phyloP scores from a whole-genome alignment of 331 rosid species.

The Acacia concinna region DNA sequence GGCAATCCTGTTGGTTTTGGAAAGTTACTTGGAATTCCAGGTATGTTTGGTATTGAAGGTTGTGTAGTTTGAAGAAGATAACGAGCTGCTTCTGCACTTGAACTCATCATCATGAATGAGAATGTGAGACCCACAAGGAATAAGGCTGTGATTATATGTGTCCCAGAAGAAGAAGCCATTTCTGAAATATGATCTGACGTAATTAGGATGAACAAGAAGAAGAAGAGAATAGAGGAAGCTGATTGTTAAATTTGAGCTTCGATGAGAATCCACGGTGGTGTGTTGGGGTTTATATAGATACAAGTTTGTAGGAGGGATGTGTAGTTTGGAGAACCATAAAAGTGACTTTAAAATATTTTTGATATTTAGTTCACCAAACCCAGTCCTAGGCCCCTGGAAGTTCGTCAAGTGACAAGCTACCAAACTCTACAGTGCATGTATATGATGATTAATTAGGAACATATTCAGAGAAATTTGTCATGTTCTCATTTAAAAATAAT shows the following conservation, averaged over 20 bases:
- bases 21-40: background rate
- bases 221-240: background rate
- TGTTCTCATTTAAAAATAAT: background rate
- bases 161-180: conserved; percentile 1
- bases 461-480: background rate
- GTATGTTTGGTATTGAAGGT: background rate
- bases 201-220: background rate
- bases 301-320: too few relatives aligned
- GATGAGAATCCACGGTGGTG: background rate
- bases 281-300: too few relatives aligned
- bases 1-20: background rate
- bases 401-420: background rate
- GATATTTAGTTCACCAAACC: background rate
- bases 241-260: background rate
- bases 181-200: background rate
- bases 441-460: background rate
- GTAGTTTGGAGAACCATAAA: background rate
- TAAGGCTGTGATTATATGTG: background rate
- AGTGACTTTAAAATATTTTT: background rate
- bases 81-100: background rate
- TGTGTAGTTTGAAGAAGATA: conserved; percentile 2
- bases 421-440: background rate
- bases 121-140: background rate
- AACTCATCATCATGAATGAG: background rate
- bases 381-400: background rate